These are phyloP conservation scores for Cutaneotrichosporon cutaneum DNA, from an alignment of 1,284 basidiomycete genomes.

Conservation along the genomic window DNA sequence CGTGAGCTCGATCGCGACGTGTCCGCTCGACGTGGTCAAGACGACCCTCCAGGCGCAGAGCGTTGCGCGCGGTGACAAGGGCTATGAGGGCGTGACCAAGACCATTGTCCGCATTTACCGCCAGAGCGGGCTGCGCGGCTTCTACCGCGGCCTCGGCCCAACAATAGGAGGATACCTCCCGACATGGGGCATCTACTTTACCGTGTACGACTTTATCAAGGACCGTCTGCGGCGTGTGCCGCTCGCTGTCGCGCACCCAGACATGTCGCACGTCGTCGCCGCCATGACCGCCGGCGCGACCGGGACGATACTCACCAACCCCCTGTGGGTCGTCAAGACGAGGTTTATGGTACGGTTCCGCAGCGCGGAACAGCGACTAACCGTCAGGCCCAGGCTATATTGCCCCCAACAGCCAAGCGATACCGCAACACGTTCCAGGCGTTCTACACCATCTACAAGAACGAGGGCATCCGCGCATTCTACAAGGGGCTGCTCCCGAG, in stretches of 20 bases:
- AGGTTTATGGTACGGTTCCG: constrained; percentile 75
- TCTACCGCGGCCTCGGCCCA: constrained; percentile 92
- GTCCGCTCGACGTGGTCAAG: constrained; percentile 96
- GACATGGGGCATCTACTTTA: constrained; percentile 97
- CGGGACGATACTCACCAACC: constrained; percentile 87
- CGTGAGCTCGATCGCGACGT: constrained; percentile 89
- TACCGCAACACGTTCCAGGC: constrained; percentile 88
- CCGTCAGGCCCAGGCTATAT: constrained; percentile 53
- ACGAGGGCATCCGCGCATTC: constrained; percentile 79
- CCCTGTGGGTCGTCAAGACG: constrained; percentile 95
- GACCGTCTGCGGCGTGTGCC: constrained; percentile 62
- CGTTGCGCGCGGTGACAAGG: constrained; percentile 62
- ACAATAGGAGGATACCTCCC: constrained; percentile 92
- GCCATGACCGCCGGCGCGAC: constrained; percentile 89
- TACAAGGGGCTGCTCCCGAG: constrained; percentile 88
- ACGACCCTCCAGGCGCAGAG: constrained; percentile 92
- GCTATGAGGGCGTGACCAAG: constrained; percentile 74
- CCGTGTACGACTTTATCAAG: constrained; percentile 94
- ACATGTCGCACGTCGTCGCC: constrained; percentile 69
- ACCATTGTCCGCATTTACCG: constrained; percentile 69
- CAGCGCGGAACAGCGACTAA: constrained; percentile 1
- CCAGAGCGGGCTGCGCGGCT: constrained; percentile 75
- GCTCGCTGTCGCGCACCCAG: constrained; percentile 25
- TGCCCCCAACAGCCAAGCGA: constrained; percentile 67
- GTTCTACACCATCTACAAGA: constrained; percentile 76